phyloP scores from a whole-genome alignment of 108 stramenopile species.

The Nitzschia sp. region DNA sequence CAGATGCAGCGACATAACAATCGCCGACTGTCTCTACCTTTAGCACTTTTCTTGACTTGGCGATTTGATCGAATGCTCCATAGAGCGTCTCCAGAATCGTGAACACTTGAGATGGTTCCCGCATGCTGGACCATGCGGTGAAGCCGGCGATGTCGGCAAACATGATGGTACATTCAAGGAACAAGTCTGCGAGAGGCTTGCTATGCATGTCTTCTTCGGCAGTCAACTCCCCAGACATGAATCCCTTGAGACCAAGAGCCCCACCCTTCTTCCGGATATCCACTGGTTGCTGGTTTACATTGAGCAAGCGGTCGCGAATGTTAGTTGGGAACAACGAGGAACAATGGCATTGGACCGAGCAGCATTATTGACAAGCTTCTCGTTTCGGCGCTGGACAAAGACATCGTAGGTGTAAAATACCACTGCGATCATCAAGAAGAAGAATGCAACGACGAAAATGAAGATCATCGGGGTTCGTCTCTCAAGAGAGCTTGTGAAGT shows the following conservation, averaged over 20 bases:
- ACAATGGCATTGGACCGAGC: too few relatives aligned
- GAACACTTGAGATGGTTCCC: constrained; percentile 46
- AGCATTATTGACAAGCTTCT: too few relatives aligned
- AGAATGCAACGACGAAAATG: constrained; percentile 33
- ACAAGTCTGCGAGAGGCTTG: constrained; percentile 48
- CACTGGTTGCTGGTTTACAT: background rate
- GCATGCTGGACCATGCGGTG: constrained; percentile 35
- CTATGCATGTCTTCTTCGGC: too few relatives aligned
- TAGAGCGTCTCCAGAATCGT: constrained; percentile 34
- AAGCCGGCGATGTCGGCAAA: constrained; percentile 19
- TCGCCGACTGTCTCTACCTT: constrained; percentile 32
- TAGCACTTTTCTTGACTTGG: constrained; percentile 26
- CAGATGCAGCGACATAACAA: constrained; percentile 52
- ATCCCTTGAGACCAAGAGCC: background rate
- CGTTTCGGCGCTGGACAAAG: constrained; percentile 17
- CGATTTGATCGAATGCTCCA: constrained; percentile 27
- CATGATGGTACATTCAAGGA: constrained; percentile 5
- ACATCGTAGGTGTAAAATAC: constrained; percentile 26
- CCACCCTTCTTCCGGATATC: background rate
- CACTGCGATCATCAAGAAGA: constrained; percentile 33
- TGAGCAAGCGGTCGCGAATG: too few relatives aligned
- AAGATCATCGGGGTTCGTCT: constrained; percentile 31
- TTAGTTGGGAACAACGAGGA: too few relatives aligned
- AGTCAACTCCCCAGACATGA: too few relatives aligned
- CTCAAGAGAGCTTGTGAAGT: too few relatives aligned